These are phyloP conservation scores for Musa troglodytarum DNA, from an alignment of 176 grass and related monocot species.

Conservation along the genomic window DNA sequence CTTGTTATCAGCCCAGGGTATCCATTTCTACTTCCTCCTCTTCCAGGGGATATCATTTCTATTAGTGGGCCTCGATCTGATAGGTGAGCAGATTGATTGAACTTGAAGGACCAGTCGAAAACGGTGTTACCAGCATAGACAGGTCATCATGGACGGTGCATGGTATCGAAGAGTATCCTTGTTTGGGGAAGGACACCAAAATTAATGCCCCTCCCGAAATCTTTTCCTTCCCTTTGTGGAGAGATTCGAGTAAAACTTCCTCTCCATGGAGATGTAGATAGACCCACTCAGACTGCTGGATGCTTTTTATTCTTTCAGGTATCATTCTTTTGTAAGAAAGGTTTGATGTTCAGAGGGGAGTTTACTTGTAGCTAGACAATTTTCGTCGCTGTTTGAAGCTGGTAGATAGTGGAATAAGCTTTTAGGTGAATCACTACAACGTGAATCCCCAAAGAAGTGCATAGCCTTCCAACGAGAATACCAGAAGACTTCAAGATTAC, in stretches of 20 bases:
- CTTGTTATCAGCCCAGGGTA: conserved; percentile 86
- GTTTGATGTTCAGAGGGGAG: background rate
- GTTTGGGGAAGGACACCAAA: background rate
- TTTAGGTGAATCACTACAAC: background rate
- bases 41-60: conserved; percentile 97
- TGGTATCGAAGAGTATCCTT: background rate
- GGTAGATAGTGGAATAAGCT: background rate
- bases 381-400: background rate
- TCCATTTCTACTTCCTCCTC: conserved; percentile 99
- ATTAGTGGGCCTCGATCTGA: conserved; percentile 91
- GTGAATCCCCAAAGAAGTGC: background rate
- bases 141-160: background rate
- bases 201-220: background rate
- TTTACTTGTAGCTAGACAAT: background rate
- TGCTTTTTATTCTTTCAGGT: conserved; percentile 3
- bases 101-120: background rate
- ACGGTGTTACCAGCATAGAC: background rate
- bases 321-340: conserved; percentile 4
- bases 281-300: background rate
- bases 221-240: background rate
- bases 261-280: background rate
- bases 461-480: background rate
- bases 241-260: background rate
- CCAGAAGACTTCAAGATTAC: background rate
- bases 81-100: conserved; percentile 90